Base-by-base conservation (phyloP, 768 basidiomycete genomes). In the Mycena galopus region DNA sequence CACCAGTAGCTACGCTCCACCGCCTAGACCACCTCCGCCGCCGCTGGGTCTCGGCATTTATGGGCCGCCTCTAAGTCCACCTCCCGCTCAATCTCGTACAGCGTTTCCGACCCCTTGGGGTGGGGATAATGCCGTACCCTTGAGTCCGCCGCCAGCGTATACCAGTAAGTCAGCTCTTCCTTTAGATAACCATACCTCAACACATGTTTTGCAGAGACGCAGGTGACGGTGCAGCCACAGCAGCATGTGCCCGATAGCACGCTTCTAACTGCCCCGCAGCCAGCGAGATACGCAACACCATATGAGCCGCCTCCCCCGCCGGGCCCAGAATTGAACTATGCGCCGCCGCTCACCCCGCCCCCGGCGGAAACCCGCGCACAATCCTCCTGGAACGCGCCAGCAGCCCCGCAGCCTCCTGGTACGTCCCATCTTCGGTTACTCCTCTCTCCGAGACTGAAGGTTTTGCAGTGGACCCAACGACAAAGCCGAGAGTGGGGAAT, bases 291-390 rank as follows among this genome's bases (percentile, higher is more conserved):
- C 42, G 42, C 19, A 7, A 7, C 19, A 7, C 42, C 42, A 19
- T n/a, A 12, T 44, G 19, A 19, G 42, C 42, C 19, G 42, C 42
- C 42, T 1, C 42, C 19, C 2, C 42, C 35, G 35, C 35, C 19
- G 17, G 21, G 37, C 23, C 14, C 35, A 37, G 14, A 6, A 37
- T 6, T 7, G 8, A 73, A 17, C 50, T 73, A 73, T 37, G 35
- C 62, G 11, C 68, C 64, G 10, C 59, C 69, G 33, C n/a, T 53
- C 11, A 61, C 35, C 9, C 65, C 69, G 19, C 73, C 69, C 16
- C 69, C 73, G 9, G 37, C 19, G 8, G 33, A 21, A 33, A 27
- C 44, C 14, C 51, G 44, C 4, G 19, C 42, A 4, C 27, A 42
- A 42, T 62, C 59, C 11, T 19, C 53, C n/a, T 50, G n/a, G 19